Base-by-base conservation (phyloP, 1,139 yeast species). In the Candida sanyaensis region DNA sequence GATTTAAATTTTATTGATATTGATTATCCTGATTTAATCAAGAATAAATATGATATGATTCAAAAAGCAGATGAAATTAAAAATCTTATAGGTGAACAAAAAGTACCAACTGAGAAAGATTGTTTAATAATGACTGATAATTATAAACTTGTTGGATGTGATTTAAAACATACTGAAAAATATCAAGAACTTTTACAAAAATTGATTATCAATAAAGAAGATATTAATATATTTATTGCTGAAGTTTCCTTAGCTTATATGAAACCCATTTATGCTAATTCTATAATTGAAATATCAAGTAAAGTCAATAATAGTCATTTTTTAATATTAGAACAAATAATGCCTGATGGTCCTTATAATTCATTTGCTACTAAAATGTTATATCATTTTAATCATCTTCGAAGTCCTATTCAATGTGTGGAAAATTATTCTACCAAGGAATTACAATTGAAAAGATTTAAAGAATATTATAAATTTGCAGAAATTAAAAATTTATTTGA, bases 181-280 rank as follows among this genome's bases (percentile, higher is more conserved):
- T 85, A 83, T 55, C 58, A 69, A 40, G 53, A 61, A 6, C 69
- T 75, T 43, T 53, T 85, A n/a, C 39, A 44, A 6, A 37, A 30
- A 28, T 41, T 41, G 10, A 42, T 46, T n/a, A 51, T 55, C 11
- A 55, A 55, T 1, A 57, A 68, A 23, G 61, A 77, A 2, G 9
- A 32, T 21, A 62, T 79, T 5, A 80, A 78, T 45, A 73, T 87
- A 9, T 88, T 86, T 57, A 76, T 89, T 38, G 95, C 96, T 0
- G 96, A 88, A 61, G 96, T 88, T 2, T 87, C 96, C 0, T 66
- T 88, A 48, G 92, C 95, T 0, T 88, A 88, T 61, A 88, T 88
- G 95, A 74, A 78, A 37, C 84, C 86, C 5, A 72, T 75, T 31
- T 75, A 75, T 50, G 90, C 96, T n/a, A 85, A 88, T 59, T 74